These are phyloP conservation scores for Gloeopeniophorella convolvens DNA, from an alignment of 768 basidiomycete genomes.

Conservation along the genomic window DNA sequence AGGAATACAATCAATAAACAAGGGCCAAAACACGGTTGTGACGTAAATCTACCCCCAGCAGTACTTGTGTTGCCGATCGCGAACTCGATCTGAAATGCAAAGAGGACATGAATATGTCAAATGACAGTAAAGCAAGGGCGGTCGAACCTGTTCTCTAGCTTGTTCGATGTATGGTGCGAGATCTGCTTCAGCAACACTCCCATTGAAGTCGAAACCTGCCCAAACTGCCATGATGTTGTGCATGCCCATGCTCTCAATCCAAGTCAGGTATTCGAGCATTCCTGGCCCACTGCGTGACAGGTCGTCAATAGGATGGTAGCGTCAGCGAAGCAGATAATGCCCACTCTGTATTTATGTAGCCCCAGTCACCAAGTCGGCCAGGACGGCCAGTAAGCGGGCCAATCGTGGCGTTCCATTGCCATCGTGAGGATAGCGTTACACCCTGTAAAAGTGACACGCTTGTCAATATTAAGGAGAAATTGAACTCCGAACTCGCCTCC, in stretches of 20 bases:
- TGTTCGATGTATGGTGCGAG: constrained; percentile 49
- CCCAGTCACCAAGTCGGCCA: constrained; percentile 58
- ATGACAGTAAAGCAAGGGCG: constrained; percentile 26
- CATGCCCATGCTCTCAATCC: constrained; percentile 52
- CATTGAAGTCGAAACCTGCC: constrained; percentile 49
- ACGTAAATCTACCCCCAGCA: constrained; percentile 25
- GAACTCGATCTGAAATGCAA: constrained; percentile 50
- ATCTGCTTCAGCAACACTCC: constrained; percentile 38
- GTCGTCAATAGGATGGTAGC: not conserved
- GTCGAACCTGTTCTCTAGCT: constrained; percentile 45
- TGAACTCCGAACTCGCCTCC: no score
- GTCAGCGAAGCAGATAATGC: constrained; percentile 16
- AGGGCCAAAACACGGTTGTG: not conserved
- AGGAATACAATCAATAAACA: not conserved
- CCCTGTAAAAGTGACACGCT: no score
- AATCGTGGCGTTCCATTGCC: constrained; percentile 66
- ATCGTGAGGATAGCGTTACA: constrained; percentile 43
- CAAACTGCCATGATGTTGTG: constrained; percentile 58
- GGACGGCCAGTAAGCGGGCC: constrained; percentile 52
- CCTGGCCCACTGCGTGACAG: constrained; percentile 45
- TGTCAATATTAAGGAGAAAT: no score
- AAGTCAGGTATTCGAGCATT: constrained; percentile 47
- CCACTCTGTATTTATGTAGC: constrained; percentile 55
- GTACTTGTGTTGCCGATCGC: constrained; percentile 49
- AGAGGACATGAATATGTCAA: not conserved